phyloP scores from a whole-genome alignment of 2,329 filamentous ascomycete species.

The Neonectria magnoliae region DNA sequence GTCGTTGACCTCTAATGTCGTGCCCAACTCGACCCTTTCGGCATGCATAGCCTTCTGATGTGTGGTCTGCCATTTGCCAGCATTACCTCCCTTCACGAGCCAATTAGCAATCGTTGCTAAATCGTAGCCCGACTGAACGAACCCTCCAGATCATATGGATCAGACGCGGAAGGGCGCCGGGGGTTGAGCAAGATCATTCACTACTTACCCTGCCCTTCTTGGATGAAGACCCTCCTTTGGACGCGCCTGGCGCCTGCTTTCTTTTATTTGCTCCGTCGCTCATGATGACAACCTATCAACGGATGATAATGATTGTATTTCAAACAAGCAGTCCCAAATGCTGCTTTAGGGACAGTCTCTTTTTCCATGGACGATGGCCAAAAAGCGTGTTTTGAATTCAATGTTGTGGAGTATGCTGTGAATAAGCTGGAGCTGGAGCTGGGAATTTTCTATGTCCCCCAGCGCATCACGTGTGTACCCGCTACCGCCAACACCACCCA shows the following conservation, averaged over 20 bases:
- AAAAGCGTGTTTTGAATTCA: neutral
- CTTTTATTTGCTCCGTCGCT: constrained; percentile 47
- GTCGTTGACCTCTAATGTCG: constrained; percentile 71
- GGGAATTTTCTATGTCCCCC: constrained; percentile 12
- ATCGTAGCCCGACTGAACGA: neutral
- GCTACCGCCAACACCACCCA: neutral
- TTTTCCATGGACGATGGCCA: neutral
- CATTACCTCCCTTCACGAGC: constrained; percentile 57
- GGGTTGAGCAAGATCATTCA: neutral
- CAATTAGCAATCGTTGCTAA: constrained; percentile 8
- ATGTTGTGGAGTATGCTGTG: neutral
- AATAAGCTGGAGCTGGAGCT: neutral
- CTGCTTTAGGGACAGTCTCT: neutral
- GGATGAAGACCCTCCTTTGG: constrained; percentile 36
- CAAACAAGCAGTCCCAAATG: neutral
- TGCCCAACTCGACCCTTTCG: constrained; percentile 53
- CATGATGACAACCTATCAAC: constrained; percentile 37
- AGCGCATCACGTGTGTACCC: constrained; percentile 17
- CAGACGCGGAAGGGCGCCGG: neutral
- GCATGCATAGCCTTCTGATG: constrained; percentile 64
- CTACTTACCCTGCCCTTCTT: constrained; percentile 56
- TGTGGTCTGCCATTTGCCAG: constrained; percentile 70
- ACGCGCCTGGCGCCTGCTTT: constrained; percentile 45
- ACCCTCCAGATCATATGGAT: neutral
- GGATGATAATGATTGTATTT: neutral